Evolutionary conservation across 2,329 filamentous ascomycete genomes (phyloP), one percentile per base, ranked within the genome.

Genomic region (Fusarium sp.): DNA sequence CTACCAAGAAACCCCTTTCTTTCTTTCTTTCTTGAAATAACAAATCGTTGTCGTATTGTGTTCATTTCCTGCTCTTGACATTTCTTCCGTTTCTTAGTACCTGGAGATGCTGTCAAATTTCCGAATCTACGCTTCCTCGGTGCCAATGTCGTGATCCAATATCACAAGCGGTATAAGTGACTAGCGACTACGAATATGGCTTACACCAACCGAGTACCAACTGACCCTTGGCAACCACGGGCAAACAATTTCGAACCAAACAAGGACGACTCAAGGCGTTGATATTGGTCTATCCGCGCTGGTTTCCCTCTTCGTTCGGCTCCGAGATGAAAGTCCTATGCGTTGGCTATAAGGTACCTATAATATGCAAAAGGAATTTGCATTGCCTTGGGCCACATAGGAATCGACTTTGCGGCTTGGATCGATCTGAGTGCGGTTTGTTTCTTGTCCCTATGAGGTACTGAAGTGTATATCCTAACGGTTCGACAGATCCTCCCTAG

Each of bases 171-270:
- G 49, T 53, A 60, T 56, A 47, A 32, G 53, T 63, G 34, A 29
- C 46, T 53, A 45, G 59, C n/a, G 32, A 49, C 45, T 6, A 54
- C 25, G 34, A 18, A 38, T 38, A 38, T 38, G 30, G 47, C 47
- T 60, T 61, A 54, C 30, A 66, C 55, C 10, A 15, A 53, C 34
- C 8, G 42, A 52, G 25, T 27, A 27, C 47, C 47, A 57, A 29
- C 22, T 46, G 44, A 30, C 54, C 51, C 46, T 73, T 32, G 45
- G 32, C 56, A 63, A 59, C 29, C n/a, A 46, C 24, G 24, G 45
- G 22, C 45, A 63, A 53, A 25, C 52, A 50, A 57, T 55, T 30
- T 62, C 34, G 20, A 40, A 59, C 43, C 24, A 25, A 38, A 18
- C 45, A 51, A 52, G 24, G 42, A 20, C 34, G 18, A 29, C 40